Evolutionary conservation across 192 early-diverging fungal species (phyloP), one percentile per base, ranked within the genome.

Genomic region (Backusella westeae): DNA sequence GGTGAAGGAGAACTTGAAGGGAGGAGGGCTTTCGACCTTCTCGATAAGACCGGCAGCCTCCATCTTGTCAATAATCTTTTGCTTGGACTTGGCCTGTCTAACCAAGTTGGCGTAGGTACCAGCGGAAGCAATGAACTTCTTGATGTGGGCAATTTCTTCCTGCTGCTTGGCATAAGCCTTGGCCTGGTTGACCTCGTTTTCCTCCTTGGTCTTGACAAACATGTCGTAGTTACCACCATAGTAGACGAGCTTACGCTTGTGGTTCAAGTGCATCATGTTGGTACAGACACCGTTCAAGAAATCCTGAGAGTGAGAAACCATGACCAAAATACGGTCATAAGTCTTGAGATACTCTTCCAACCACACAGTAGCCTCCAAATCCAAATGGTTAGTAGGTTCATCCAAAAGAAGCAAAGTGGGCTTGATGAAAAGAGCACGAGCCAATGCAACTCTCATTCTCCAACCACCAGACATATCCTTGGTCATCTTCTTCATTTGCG

Each of bases 61-160:
- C 98, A 99, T 99, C 88, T 99, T 99, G 88, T 99, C 98, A 67
- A 99, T 92, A 83, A 98, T 99, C 92, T 99, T 99, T 82, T 98
- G 98, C 83, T 96, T 94, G 52, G 95, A 96, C 89, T 99, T 98
- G 71, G 98, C 98, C 87, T 99, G 98, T 67, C 94, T 89, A 69
- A 98, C 96, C 88, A 99, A 90, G 90, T 99, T 99, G 79, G 98
- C 93, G 85, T 97, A 99, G 67, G 98, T 99, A 97, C 98, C 98
- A 76, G 95, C 96, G 14, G 95, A 96, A 44, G 96, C 93, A 86
- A 98, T 98, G 85, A 99, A 99, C 89, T 96, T 93, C 85, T 97
- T 97, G 83, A 99, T 98, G 87, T 99, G 95, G 53, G 91, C 95
- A 82, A 99, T 99, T 89, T 99, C 98, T 75, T 91, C 96, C 87